Evolutionary conservation across 116 monocot genomes (phyloP).

Genomic region (Cymodocea nodosa): DNA sequence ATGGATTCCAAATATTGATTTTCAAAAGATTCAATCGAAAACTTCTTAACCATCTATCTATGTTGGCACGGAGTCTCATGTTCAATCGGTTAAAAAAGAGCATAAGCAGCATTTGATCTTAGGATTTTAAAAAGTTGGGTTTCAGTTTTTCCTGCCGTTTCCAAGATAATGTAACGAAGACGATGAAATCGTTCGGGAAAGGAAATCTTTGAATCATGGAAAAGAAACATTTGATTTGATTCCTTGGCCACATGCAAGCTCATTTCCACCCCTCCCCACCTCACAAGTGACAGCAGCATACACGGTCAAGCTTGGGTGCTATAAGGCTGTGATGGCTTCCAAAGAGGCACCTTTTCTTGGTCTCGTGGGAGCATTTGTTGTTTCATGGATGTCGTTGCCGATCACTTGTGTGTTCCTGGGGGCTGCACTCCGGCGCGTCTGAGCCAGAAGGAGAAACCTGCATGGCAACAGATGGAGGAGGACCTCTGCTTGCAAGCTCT

Average conservation of each 20-base stretch:
- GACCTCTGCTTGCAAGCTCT: background rate
- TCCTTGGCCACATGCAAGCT: background rate
- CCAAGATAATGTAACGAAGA: too few species aligned
- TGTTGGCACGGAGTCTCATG: too few species aligned
- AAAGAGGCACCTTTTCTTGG: background rate
- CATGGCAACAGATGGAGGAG: constrained; percentile 8
- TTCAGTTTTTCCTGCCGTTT: too few species aligned
- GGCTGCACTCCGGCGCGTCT: background rate
- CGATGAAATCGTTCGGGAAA: too few species aligned
- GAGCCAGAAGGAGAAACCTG: constrained; percentile 2
- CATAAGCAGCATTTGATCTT: too few species aligned
- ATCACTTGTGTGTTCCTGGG: constrained; percentile 3
- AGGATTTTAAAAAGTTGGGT: too few species aligned
- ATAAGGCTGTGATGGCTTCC: constrained; percentile 3
- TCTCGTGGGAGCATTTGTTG: constrained; percentile 2
- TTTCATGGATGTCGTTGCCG: constrained; percentile 9
- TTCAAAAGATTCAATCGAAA: too few species aligned
- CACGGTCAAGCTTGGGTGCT: background rate
- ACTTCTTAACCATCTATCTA: too few species aligned
- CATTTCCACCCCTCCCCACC: too few species aligned
- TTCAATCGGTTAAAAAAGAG: too few species aligned
- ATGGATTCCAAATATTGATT: too few species aligned
- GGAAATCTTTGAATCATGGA: too few species aligned
- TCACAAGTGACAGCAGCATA: background rate
- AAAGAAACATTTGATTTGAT: background rate